Evolutionary conservation across 306 rosid genomes (phyloP).

Genomic region (Quercus berberidifolia): DNA sequence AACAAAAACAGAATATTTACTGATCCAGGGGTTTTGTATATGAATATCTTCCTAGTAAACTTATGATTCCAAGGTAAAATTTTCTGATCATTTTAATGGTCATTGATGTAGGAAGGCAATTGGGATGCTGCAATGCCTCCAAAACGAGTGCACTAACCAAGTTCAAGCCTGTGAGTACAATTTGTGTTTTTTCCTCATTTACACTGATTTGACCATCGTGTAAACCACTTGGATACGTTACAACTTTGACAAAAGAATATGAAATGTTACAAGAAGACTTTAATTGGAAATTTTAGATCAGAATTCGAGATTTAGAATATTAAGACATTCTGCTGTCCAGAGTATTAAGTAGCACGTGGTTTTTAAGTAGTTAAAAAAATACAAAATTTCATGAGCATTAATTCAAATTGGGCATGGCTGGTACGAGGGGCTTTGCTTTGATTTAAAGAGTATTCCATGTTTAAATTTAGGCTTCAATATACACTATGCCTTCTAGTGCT

Average conservation of each 20-base stretch:
- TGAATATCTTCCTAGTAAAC: not conserved
- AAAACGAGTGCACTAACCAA: slow-evolving; percentile 17
- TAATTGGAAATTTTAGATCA: not conserved
- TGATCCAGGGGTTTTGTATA: not conserved
- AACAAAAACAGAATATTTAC: not conserved
- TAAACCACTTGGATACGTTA: not conserved
- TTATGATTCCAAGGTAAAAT: not conserved
- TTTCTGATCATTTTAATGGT: not conserved
- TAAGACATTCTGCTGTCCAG: not conserved
- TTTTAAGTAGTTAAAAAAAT: not conserved
- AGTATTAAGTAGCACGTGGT: not conserved
- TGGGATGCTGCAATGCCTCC: slow-evolving; percentile 31
- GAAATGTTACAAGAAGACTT: not conserved
- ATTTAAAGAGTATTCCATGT: not conserved
- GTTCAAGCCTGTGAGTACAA: slow-evolving; percentile 23
- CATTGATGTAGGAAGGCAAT: slow-evolving; percentile 13
- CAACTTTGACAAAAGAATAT: not conserved
- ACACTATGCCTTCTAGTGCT: not conserved
- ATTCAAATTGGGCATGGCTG: not conserved
- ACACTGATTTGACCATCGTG: not conserved
- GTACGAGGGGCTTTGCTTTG: not conserved
- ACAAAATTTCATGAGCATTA: not conserved
- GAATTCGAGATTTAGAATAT: not conserved
- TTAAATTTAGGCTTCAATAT: not conserved
- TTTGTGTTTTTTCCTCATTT: not conserved